Conservation (phyloP, 2,329 filamentous ascomycete genomes). For the Colletotrichum chrysophilum region DNA sequence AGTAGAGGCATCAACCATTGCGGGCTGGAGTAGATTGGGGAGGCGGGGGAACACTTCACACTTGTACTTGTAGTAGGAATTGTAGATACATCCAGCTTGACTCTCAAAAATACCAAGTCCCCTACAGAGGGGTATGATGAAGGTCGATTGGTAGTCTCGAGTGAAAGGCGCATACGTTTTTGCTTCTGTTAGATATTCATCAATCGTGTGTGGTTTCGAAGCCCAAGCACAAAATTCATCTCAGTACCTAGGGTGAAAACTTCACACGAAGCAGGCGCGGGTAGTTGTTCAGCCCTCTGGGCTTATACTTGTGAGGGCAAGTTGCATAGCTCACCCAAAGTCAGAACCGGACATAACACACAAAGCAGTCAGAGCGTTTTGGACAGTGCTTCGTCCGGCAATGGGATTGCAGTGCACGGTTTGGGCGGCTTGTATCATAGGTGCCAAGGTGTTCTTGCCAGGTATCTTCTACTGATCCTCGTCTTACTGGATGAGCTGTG, state of each 20-base stretch:
- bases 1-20: conserved; percentile 15
- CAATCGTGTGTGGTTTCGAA: neutral
- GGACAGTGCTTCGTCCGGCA: no score
- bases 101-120: neutral
- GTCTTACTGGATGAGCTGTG: neutral
- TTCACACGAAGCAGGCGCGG: neutral
- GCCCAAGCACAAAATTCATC: neutral
- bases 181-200: neutral
- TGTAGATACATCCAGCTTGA: conserved; percentile 17
- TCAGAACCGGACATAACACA: no score
- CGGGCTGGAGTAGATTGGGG: conserved; percentile 15
- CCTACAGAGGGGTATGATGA: neutral
- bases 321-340: no score
- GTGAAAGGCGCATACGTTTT: neutral
- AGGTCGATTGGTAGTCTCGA: neutral
- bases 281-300: neutral
- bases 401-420: no score
- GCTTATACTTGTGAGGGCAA: neutral
- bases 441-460: no score
- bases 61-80: conserved; percentile 18
- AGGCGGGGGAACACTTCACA: neutral
- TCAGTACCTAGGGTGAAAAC: neutral
- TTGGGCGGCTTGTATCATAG: no score
- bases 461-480: no score
- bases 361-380: no score